Conservation (phyloP, 352 stramenopile genomes). For the Poterioochromonas sp. region DNA sequence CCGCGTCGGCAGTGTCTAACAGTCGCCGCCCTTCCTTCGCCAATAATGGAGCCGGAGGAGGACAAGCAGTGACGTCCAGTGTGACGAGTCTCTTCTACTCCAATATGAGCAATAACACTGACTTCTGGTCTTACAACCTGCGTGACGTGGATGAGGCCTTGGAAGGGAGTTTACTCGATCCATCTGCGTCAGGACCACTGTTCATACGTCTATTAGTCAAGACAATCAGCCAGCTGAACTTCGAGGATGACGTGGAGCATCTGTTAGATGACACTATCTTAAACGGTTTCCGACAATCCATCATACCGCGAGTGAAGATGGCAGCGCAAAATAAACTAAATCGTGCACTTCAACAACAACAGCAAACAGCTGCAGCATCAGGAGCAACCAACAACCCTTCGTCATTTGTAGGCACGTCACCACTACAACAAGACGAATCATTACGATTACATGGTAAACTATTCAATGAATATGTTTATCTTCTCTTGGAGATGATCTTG, state of each 20-base stretch:
- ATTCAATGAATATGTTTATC: neutral
- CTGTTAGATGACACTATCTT: neutral
- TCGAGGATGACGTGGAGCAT: slow-evolving; percentile 21
- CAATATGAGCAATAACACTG: neutral
- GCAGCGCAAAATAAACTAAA: too few relatives aligned
- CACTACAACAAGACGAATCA: too few relatives aligned
- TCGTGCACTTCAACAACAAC: too few relatives aligned
- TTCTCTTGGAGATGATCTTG: neutral
- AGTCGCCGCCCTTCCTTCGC: too few relatives aligned
- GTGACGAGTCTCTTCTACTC: too few relatives aligned
- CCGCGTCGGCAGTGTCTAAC: too few relatives aligned
- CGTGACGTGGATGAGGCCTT: neutral
- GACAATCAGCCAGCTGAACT: neutral
- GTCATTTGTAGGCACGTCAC: too few relatives aligned
- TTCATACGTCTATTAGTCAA: slow-evolving; percentile 28
- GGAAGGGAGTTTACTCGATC: neutral
- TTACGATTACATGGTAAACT: neutral
- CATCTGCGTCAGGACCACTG: neutral
- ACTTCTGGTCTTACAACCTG: neutral
- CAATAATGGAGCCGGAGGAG: too few relatives aligned
- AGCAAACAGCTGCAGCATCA: too few relatives aligned
- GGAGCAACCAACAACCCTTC: too few relatives aligned
- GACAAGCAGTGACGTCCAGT: too few relatives aligned
- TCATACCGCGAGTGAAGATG: too few relatives aligned
- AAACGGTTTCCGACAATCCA: neutral